Base-by-base conservation (phyloP, 345 rosid genomes). In the Lenwebbia sp. region DNA sequence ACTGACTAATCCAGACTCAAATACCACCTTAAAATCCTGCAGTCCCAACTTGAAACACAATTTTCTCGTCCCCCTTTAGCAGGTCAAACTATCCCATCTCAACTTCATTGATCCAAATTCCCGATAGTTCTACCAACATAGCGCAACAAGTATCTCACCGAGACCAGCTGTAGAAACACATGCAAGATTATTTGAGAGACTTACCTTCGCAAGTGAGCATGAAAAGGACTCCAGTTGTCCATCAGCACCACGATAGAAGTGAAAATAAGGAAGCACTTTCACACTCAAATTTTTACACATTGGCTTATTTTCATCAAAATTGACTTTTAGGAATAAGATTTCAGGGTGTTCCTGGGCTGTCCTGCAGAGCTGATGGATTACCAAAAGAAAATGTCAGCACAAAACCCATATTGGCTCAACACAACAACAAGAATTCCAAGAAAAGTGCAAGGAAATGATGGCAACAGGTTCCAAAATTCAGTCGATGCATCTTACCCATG, bases 261-360 rank as follows among this genome's bases (percentile, higher is more conserved):
- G 99, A 88, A 96, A 96, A 88, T 88, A 95, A 83, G 99, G 99
- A 89, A 96, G 98, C 86, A 96, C 99, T 81, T 91, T 94, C 26
- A 96, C 99, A 74, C 93, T 96, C 92, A 96, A 92, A 90, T 92
- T 94, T 91, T 94, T 96, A 92, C 99, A 96, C 98, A 96, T 95
- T 0, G 95, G 95, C 88, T 95, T 96, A 88, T 96, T 96, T 87
- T 95, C 98, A 85, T 96, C 98, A 83, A 96, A 96, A 88, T 96
- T 95, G 84, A 96, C 99, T 90, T 96, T 96, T 54, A 96, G 90
- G 86, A 96, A 96, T 89, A 96, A n/a, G 85, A 96, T 94, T 86
- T 94, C 93, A 3, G 93, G 94, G 88, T 95, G 90, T n/a, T 95
- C 96, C 84, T 88, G 89, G 5, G 98, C 99, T 41, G 96, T 94